These are phyloP conservation scores for Debaryomyces nepalensis DNA, from an alignment of 1,139 yeast species.

Conservation along the genomic window DNA sequence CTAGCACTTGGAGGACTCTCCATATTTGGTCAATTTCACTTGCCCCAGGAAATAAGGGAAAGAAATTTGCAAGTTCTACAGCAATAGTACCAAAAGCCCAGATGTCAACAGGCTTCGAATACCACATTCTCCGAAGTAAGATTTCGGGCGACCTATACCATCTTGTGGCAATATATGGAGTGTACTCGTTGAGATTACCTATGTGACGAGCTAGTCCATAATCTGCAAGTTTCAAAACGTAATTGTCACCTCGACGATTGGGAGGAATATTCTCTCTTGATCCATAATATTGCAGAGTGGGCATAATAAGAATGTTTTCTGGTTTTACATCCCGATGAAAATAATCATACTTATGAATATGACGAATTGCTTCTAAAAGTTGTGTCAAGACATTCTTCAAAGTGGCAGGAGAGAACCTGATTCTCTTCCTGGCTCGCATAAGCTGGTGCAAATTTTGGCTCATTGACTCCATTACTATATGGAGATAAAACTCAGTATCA, in stretches of 20 bases:
- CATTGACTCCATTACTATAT: constrained; percentile 89
- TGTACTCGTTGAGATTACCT: constrained; percentile 57
- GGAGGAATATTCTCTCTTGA: constrained; percentile 46
- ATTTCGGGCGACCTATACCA: constrained; percentile 98
- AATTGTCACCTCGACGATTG: constrained; percentile 46
- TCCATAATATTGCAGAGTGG: constrained; percentile 58
- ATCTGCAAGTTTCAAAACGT: constrained; percentile 83
- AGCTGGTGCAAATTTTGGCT: constrained; percentile 78
- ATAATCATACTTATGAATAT: constrained; percentile 74
- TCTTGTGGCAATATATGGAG: constrained; percentile 88
- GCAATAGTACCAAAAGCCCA: constrained; percentile 96
- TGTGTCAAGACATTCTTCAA: constrained; percentile 71
- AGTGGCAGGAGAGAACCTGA: constrained; percentile 59
- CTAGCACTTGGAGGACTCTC: constrained; percentile 67
- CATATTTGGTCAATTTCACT: constrained; percentile 78
- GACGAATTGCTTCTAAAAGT: constrained; percentile 73
- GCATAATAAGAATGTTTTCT: constrained; percentile 73
- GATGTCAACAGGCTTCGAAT: constrained; percentile 81
- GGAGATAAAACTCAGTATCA: constrained; percentile 56
- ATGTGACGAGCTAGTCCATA: constrained; percentile 84
- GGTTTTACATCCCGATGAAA: constrained; percentile 89
- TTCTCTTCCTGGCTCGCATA: constrained; percentile 59
- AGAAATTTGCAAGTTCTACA: constrained; percentile 73
- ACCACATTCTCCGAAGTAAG: constrained; percentile 64
- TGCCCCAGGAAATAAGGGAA: constrained; percentile 84